Evolutionary conservation across 805 yeast species (phyloP), one percentile per base, ranked within the genome.

Genomic region (Candida caryicola): DNA sequence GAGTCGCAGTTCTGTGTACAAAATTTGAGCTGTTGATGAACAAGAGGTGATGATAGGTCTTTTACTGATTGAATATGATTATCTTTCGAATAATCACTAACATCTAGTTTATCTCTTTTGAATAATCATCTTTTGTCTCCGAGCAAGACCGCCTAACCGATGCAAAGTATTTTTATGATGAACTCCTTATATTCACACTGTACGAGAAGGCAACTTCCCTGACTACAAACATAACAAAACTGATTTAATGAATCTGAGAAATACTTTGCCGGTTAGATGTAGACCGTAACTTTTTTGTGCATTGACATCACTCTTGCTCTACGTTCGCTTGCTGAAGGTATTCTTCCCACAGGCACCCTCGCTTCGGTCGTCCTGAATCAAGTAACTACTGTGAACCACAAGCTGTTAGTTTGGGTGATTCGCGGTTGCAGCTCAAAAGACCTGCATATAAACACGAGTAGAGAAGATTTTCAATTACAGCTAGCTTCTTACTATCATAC

Each of bases 1-100:
- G 73, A 73, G 71, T 49, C 66, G 77, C 68, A 53, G 49, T 58
- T 62, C 62, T 55, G 80, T 76, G 81, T 76, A 76, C 81, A 74
- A 61, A 51, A 50, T 67, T 57, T 64, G 66, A 59, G 66, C 56
- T 55, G 69, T 61, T 69, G 79, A 59, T 54, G 58, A 47, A 39
- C 50, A 45, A 66, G 71, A 63, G 67, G 60, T 75, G 81, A 73
- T 75, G 80, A 75, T 50, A 64, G 71, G 71, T 63, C 70, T 52
- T 62, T 64, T 39, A 59, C 71, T 66, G 71, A 66, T 41, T 35
- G 23, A 35, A 28, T 17, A 27, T 15, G 12, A 8, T 21, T 15
- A 7, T 21, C 10, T 7, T 21, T 7, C 9, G 16, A 19, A 14
- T 15, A 28, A 13, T 26, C 23, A 33, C 33, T 29, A 34, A 35